Evolutionary conservation across 1,139 yeast genomes (phyloP), one percentile per base, ranked within the genome.

Genomic region (Petasospora fabianii): DNA sequence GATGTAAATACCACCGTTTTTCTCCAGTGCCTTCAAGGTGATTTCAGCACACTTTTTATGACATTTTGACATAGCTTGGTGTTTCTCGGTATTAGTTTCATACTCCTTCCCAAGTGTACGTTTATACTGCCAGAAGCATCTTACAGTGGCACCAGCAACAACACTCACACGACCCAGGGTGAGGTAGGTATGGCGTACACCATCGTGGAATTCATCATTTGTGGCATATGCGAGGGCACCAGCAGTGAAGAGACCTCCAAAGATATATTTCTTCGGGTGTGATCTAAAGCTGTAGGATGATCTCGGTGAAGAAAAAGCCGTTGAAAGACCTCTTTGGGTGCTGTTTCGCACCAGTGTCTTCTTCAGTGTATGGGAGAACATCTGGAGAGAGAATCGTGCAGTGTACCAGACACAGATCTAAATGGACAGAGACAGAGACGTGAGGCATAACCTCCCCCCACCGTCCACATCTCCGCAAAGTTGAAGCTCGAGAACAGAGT

Each of bases 1-100:
- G 60, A 92, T 92, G 61, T 83, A 92, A 7, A 92, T 75, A 3
- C 98, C 98, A 13, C 96, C 97, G 56, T 92, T 92, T 26, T 69
- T 71, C 53, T 87, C 92, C 28, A 92, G 66, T 0, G 97, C 97
- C 40, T 66, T 65, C 44, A 87, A 69, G 0, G 97, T 86, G 36
- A 88, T 80, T 14, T 69, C 60, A 0, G 98, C 97, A 35, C 96
- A 92, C 41, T 68, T 68, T 45, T 69, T 61, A 59, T 92, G 98
- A 40, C 86, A 78, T 34, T 69, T 64, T 7, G 74, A 64, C 36
- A 90, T 61, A 0, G 82, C 92, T 9, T 58, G 51, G 3, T 62
- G 55, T 34, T 82, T 71, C 8, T 73, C 81, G n/a, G 72, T 74
- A 1, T 66, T 69, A 7, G 68, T 53, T 3, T 57, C 65, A 51